Conservation (phyloP, 192 early-diverging fungal species). For the Glomus cerebriforme region DNA sequence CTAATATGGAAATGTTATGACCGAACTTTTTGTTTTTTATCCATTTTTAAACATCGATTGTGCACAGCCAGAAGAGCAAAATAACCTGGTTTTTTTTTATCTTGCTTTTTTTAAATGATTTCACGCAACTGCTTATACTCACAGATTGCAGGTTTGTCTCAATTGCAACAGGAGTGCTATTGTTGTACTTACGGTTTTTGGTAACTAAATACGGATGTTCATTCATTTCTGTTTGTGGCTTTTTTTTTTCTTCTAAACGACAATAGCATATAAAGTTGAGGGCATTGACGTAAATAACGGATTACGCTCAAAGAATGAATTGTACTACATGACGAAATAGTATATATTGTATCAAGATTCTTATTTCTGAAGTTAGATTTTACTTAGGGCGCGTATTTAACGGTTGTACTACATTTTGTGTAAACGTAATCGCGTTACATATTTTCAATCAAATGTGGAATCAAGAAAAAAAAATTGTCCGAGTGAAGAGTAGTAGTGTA, state of each 20-base stretch:
- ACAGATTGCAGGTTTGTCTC: background rate
- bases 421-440: background rate
- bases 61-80: background rate
- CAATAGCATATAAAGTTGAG: background rate
- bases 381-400: background rate
- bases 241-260: background rate
- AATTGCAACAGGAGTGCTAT: background rate
- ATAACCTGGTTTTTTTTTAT: background rate
- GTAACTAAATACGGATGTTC: conserved; percentile 8
- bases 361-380: background rate
- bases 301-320: background rate
- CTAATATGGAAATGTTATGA: background rate
- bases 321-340: background rate
- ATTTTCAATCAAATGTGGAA: background rate
- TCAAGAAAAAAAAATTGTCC: background rate
- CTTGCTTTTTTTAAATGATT: background rate
- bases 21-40: background rate
- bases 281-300: background rate
- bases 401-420: background rate
- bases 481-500: background rate
- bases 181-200: conserved; percentile 7
- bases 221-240: conserved; percentile 9
- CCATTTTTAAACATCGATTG: background rate
- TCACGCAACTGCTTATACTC: background rate
- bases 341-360: background rate